Evolutionary conservation across 148 eudicot genomes (phyloP), one percentile per base, ranked within the genome.

Genomic region (Camellia lanceoleosa): DNA sequence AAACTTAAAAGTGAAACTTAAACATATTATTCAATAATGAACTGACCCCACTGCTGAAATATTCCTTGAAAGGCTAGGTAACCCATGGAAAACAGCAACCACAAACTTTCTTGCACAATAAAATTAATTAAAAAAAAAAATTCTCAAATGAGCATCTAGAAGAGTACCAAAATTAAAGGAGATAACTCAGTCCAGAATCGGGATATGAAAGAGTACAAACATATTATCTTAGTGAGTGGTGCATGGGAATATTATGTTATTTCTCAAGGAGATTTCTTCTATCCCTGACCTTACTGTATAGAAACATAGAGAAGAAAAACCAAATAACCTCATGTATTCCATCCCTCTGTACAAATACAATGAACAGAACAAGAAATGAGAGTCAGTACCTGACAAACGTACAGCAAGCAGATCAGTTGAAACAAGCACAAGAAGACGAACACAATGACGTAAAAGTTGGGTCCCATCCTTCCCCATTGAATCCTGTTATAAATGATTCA

Each of bases 381-480:
- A 74, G 13, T 42, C 43, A 78, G 75, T 91, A 97, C 99, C 98
- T 86, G 99, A 97, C 78, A 90, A 79, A 68, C 99, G 94, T 42
- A 97, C 98, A 65, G 99, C 95, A 74, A 90, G 91, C 64, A 97
- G 82, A 87, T 97, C 92, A 71, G 94, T 97, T 78, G 99, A 97
- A 79, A 92, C 97, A 80, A 84, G 86, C 72, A 92, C 94, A 82
- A 97, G 95, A 74, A 97, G 79, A 70, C 91, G 99, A 80, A 97
- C 98, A 90, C 99, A 97, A 78, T 92, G 99, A 78, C 98, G 99
- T 87, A 97, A 81, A 74, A 97, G 92, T 78, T 92, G 99, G 80
- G 99, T 97, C 85, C 98, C 97, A 81, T 97, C 92, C 84, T 97
- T 97, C 76, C 99, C 99, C 95, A 97, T 86, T 68, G 99, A 97